Base-by-base conservation (phyloP, 768 basidiomycete species). In the Trametes sanguinea region DNA sequence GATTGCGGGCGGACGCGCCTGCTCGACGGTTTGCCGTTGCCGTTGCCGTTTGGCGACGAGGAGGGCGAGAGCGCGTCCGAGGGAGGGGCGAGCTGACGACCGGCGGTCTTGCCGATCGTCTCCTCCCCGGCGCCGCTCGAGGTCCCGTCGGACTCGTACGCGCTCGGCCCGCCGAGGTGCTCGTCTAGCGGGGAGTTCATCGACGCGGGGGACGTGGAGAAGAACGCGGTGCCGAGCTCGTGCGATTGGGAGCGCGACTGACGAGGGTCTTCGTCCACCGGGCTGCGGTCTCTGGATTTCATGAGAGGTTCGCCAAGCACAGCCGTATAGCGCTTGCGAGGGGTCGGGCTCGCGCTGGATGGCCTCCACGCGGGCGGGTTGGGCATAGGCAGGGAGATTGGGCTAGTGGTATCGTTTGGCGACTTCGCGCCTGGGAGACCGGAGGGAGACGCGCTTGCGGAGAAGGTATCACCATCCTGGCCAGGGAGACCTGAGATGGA, bases 321-420 rank as follows among this genome's bases (percentile, higher is more conserved):
- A 35, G 94, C 92, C 0, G 92, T 94, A 70, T 94, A 94, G 42
- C 92, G 81, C 69, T 94, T 94, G 62, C 92, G 77, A 1, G 79
- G 74, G 0, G 83, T 76, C 2, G 92, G 90, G 3, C 89, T 91
- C 1, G 86, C 80, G 67, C 85, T 88, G 4, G 79, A 76, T 14
- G 80, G 81, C 17, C 85, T 77, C 46, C 77, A 73, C 5, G 71
- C 67, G 17, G 72, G 64, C 8, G 70, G 56, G 61, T 75, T 81
- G 1, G 81, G 84, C 1, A 80, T 71, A 0, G 83, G 83, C 3
- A 84, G 76, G 9, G 67, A 56, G 2, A 65, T 59, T 0, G 68
- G 67, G 60, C 68, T 65, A 61, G 27, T 68, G 68, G 40, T 67
- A n/a, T 52, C 56, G 11, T 43, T 46, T 33, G 68, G 62, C 10